phyloP scores from a whole-genome alignment of 106 monocot genomes.

The Dendrobium nobile region DNA sequence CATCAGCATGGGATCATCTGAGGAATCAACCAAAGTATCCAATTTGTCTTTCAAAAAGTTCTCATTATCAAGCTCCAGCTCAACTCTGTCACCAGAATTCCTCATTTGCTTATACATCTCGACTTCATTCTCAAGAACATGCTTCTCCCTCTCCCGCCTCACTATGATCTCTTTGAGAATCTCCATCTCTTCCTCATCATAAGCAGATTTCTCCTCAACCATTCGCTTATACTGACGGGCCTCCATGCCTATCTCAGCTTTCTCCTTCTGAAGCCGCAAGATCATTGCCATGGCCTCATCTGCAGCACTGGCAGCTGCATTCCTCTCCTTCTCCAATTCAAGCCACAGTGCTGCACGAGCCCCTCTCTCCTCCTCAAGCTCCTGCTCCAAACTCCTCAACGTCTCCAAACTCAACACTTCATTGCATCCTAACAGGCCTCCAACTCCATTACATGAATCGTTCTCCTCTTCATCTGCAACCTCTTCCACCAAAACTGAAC shows the following conservation, averaged over 20 bases:
- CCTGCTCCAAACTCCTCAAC: slow-evolving; percentile 34
- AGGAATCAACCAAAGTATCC: slow-evolving; percentile 11
- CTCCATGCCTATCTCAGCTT: slow-evolving; percentile 80
- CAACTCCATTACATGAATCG: background rate
- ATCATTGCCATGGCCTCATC: slow-evolving; percentile 99
- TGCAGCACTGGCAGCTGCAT: slow-evolving; percentile 66
- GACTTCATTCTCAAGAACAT: slow-evolving; percentile 61
- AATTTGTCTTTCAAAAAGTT: background rate
- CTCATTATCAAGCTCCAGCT: slow-evolving; percentile 2
- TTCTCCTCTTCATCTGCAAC: background rate
- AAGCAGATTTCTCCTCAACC: slow-evolving; percentile 73
- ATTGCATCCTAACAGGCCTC: slow-evolving; percentile 3
- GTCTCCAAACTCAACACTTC: slow-evolving; percentile 2
- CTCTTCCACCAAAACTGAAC: background rate
- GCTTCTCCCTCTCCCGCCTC: slow-evolving; percentile 63
- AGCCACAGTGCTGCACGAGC: slow-evolving; percentile 43
- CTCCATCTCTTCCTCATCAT: slow-evolving; percentile 80
- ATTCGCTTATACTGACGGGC: slow-evolving; percentile 69
- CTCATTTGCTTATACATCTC: slow-evolving; percentile 43
- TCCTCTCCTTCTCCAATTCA: slow-evolving; percentile 95
- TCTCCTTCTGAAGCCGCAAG: slow-evolving; percentile 80
- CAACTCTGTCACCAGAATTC: slow-evolving; percentile 5
- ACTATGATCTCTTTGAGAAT: slow-evolving; percentile 86
- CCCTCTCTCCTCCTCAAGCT: slow-evolving; percentile 46
- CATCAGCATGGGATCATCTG: slow-evolving; percentile 20